Base-by-base conservation (phyloP, 495 filamentous ascomycete species). In the Usnea hakonensis region DNA sequence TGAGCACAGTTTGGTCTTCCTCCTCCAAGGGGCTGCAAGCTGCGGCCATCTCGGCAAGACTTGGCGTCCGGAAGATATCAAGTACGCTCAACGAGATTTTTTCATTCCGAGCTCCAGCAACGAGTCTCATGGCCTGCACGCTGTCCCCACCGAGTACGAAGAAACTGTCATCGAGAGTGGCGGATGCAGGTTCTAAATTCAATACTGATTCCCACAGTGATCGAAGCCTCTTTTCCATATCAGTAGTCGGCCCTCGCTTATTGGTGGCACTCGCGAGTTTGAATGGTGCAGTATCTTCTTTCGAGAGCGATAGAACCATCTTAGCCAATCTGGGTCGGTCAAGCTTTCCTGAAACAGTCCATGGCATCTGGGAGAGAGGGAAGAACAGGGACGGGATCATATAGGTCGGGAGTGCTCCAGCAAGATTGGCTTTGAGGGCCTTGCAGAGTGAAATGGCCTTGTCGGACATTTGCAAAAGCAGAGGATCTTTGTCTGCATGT, bases 141-240 rank as follows among this genome's bases (percentile, higher is more conserved):
- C 79, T 82, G 57, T 84, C 80, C 7, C 82, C 82, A 8, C 82
- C 82, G 6, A 81, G 46, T 13, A 65, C 67, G 65, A 85, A 82
- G 71, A 85, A 85, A 70, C 71, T 78, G 62, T 82, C 77, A 3
- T 73, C 71, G 3, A 66, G 68, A 9, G 69, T 64, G 23, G 79
- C 55, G 28, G 66, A 55, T 46, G 63, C 67, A 10, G 64, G 28
- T 2, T 64, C 35, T 3, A 77, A 35, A 41, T 64, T 64, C 11
- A 78, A 64, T 0, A 70, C 63, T 2, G 53, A 13, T 0, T 68
- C 66, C 73, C 74, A 77, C n/a, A 78, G 61, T 14, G 61, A 43
- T 23, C 66, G 69, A 3, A 77, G 63, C 0, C 19, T 32, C 53
- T 67, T 69, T 61, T 77, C 73, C 63, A 61, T 64, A 10, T 46